phyloP scores from a whole-genome alignment of 805 yeast species.

The Metschnikowia gelsemii region DNA sequence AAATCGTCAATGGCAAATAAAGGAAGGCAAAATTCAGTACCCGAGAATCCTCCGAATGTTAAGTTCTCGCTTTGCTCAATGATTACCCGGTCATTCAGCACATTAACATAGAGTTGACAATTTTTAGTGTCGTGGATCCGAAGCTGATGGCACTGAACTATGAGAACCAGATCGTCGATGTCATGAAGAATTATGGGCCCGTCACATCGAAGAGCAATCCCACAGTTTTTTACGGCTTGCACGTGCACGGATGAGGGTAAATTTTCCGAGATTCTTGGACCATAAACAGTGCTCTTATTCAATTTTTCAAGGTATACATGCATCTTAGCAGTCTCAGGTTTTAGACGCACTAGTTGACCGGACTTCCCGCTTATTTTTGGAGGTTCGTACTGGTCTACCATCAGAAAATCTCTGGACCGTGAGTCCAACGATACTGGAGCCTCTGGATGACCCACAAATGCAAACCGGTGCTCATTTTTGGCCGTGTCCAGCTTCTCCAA shows the following conservation, averaged over 20 bases:
- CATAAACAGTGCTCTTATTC: slow-evolving; percentile 3
- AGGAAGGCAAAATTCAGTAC: neutral
- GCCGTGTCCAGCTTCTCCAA: slow-evolving; percentile 23
- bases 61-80: slow-evolving; percentile 30
- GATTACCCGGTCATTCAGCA: slow-evolving; percentile 26
- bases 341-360: slow-evolving; percentile 4
- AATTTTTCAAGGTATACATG: slow-evolving; percentile 17
- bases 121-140: slow-evolving; percentile 17
- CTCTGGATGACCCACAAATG: slow-evolving; percentile 33
- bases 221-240: slow-evolving; percentile 16
- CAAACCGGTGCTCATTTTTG: slow-evolving; percentile 21
- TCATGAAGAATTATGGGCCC: slow-evolving; percentile 34
- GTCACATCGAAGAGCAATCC: slow-evolving; percentile 20
- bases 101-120: slow-evolving; percentile 20
- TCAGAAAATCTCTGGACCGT: neutral
- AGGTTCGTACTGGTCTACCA: slow-evolving; percentile 1
- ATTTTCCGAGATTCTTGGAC: slow-evolving; percentile 4
- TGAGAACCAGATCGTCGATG: slow-evolving; percentile 12
- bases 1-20: slow-evolving; percentile 16
- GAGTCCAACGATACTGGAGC: slow-evolving; percentile 3
- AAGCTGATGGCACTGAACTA: slow-evolving; percentile 20
- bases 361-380: slow-evolving; percentile 2
- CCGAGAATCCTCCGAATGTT: slow-evolving; percentile 7
- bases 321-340: slow-evolving; percentile 14
- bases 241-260: slow-evolving; percentile 27